Conservation (phyloP, 2,329 filamentous ascomycete genomes). For the Aspergillus pseudoglaucus region DNA sequence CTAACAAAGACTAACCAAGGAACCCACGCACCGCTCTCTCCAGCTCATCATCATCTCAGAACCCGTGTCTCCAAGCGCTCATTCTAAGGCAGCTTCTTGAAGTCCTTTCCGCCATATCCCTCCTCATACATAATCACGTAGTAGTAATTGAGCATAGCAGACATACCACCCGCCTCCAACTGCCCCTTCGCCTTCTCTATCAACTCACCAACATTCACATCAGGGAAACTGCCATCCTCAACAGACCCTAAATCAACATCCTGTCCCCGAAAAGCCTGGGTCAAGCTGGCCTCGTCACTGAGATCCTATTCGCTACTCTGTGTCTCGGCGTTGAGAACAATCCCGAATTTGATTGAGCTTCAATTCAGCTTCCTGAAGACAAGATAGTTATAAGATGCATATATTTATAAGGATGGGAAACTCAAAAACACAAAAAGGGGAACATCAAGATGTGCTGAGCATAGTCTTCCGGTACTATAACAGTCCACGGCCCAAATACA, state of each 20-base stretch:
- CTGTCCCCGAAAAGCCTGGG: background rate
- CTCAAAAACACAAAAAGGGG: no score
- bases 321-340: no score
- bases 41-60: constrained; percentile 2
- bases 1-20: background rate
- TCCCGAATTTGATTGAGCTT: no score
- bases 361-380: no score
- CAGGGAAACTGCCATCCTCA: background rate
- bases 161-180: constrained; percentile 1
- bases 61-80: background rate
- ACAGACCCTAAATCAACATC: background rate
- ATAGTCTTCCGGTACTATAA: no score
- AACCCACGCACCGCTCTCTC: background rate
- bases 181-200: background rate
- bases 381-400: no score
- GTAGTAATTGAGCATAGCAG: constrained; percentile 1
- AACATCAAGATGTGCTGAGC: no score
- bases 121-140: constrained; percentile 4
- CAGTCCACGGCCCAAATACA: no score
- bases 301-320: background rate
- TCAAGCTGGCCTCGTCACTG: background rate
- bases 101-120: constrained; percentile 1
- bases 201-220: background rate
- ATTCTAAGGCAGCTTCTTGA: constrained; percentile 3
- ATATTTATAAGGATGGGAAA: no score